Evolutionary conservation across 352 stramenopile genomes (phyloP).

Genomic region (Phytopythium cucurbitacearum): DNA sequence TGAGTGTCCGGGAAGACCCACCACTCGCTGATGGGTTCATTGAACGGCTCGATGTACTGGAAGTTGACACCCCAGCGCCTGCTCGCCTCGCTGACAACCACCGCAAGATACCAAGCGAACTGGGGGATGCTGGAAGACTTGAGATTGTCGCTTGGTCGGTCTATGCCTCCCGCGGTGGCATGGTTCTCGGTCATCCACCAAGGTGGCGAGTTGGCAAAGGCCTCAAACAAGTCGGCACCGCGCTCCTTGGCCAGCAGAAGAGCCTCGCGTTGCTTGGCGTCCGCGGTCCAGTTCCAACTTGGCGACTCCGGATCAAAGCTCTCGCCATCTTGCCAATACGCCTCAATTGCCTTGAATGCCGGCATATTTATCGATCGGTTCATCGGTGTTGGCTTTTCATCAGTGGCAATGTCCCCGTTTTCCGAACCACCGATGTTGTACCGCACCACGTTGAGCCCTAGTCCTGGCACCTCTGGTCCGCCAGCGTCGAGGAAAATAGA

Average conservation of each 20-base stretch:
- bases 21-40: slow-evolving; percentile 49
- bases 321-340: slow-evolving; percentile 51
- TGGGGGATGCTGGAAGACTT: slow-evolving; percentile 39
- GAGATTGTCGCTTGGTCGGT: slow-evolving; percentile 39
- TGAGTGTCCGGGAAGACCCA: slow-evolving; percentile 41
- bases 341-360: slow-evolving; percentile 46
- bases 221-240: slow-evolving; percentile 36
- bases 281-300: slow-evolving; percentile 48
- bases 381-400: slow-evolving; percentile 34
- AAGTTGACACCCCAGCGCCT: slow-evolving; percentile 44
- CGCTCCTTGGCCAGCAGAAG: slow-evolving; percentile 31
- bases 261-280: slow-evolving; percentile 39
- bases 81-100: slow-evolving; percentile 34
- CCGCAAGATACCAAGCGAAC: slow-evolving; percentile 45
- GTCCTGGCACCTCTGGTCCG: slow-evolving; percentile 20
- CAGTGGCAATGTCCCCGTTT: slow-evolving; percentile 25
- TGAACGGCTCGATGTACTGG: slow-evolving; percentile 54
- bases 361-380: slow-evolving; percentile 45
- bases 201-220: slow-evolving; percentile 53
- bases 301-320: slow-evolving; percentile 29
- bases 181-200: slow-evolving; percentile 68
- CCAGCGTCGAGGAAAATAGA: slow-evolving; percentile 23
- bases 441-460: slow-evolving; percentile 55
- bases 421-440: slow-evolving; percentile 58
- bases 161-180: slow-evolving; percentile 35